These are phyloP conservation scores for Lasiosphaeriaceae sp. DNA, from an alignment of 495 filamentous ascomycete genomes.

Conservation along the genomic window DNA sequence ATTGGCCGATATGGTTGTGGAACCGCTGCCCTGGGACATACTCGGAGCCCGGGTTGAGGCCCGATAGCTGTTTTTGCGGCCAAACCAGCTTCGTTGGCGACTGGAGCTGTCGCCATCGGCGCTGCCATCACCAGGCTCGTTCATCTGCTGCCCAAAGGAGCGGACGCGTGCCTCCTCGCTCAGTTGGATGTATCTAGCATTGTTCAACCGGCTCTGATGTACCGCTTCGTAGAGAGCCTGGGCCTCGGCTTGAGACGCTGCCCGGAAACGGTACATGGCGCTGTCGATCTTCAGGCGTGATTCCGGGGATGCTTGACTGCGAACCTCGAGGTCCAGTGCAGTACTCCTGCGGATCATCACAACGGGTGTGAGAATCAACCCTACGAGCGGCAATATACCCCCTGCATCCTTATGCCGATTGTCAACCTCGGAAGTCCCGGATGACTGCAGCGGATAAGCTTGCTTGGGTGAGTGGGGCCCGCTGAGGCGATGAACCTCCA, in stretches of 20 bases:
- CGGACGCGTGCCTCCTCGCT: constrained; percentile 55
- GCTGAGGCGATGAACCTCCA: constrained; percentile 73
- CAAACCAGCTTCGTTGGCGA: constrained; percentile 49
- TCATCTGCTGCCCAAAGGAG: constrained; percentile 43
- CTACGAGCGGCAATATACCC: constrained; percentile 58
- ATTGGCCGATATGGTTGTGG: constrained; percentile 64
- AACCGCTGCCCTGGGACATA: constrained; percentile 38
- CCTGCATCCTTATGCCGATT: constrained; percentile 35
- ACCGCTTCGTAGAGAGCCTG: constrained; percentile 76
- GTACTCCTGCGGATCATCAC: constrained; percentile 85
- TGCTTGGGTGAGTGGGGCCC: constrained; percentile 39
- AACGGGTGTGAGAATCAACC: constrained; percentile 79
- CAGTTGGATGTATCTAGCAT: constrained; percentile 81
- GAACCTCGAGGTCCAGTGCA: constrained; percentile 88
- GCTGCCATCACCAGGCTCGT: constrained; percentile 26
- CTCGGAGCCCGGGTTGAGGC: constrained; percentile 51
- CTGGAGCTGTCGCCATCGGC: constrained; percentile 35
- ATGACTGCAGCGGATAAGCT: constrained; percentile 38
- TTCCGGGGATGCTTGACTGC: constrained; percentile 72
- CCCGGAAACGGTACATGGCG: constrained; percentile 65
- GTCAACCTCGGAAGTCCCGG: constrained; percentile 33
- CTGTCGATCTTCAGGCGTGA: constrained; percentile 72
- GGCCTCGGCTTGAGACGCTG: constrained; percentile 70
- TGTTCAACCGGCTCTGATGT: constrained; percentile 78
- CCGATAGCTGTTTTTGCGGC: constrained; percentile 57